Percentiles rank a stretch among this genome's conserved stretches.
These are phyloP conservation scores for Cenchrus fungigraminus DNA, from an alignment of 176 grass and related monocot species.

Conservation along the genomic window DNA sequence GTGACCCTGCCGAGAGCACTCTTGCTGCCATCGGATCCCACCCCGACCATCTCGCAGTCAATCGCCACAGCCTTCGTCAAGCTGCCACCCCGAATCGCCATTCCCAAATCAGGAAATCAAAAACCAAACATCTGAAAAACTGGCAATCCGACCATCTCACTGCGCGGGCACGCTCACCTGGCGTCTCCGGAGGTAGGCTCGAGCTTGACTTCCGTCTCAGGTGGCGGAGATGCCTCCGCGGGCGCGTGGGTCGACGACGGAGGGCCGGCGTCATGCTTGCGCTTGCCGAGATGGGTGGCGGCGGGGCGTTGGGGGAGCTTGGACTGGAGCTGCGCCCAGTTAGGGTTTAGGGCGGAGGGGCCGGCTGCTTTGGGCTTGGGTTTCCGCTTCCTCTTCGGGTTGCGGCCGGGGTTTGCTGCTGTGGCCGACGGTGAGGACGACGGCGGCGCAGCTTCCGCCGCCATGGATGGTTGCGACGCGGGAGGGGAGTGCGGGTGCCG, in stretches of 20 bases:
- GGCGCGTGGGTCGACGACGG: slow-evolving; percentile 28
- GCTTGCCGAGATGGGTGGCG: slow-evolving; percentile 41
- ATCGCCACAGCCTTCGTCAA: slow-evolving; percentile 78
- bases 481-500: background rate
- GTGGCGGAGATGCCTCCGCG: slow-evolving; percentile 23
- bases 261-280: slow-evolving; percentile 33
- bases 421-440: slow-evolving; percentile 19
- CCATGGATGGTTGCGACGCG: slow-evolving; percentile 51
- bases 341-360: slow-evolving; percentile 64
- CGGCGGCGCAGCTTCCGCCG: slow-evolving; percentile 14
- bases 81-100: slow-evolving; percentile 42
- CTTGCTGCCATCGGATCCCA: slow-evolving; percentile 64
- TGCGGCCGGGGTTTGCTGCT: slow-evolving; percentile 28
- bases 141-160: slow-evolving; percentile 3
- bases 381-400: slow-evolving; percentile 39
- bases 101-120: slow-evolving; percentile 23
- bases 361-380: slow-evolving; percentile 37
- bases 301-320: slow-evolving; percentile 59
- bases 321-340: slow-evolving; percentile 89
- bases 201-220: slow-evolving; percentile 38
- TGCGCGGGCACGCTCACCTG: slow-evolving; percentile 45
- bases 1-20: slow-evolving; percentile 84
- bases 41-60: slow-evolving; percentile 96
- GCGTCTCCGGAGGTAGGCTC: slow-evolving; percentile 67
- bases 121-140: slow-evolving; percentile 39